Evolutionary conservation across 1,284 basidiomycete species (phyloP), one percentile per base, ranked within the genome.

Genomic region (Cystobasidium slooffiae): DNA sequence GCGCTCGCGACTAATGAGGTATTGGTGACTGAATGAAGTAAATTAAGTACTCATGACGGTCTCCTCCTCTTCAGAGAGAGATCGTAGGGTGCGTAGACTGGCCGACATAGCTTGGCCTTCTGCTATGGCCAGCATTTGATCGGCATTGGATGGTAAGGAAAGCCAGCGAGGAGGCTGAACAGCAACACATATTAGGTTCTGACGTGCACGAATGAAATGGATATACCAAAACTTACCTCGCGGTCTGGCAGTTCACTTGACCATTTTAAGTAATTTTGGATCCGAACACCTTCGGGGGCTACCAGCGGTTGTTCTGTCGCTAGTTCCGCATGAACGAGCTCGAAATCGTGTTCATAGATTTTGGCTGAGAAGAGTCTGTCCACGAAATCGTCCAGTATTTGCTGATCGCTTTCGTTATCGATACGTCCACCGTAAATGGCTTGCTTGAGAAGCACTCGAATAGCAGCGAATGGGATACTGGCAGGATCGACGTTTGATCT

Each of bases 381-480:
- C 37, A 97, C 93, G 80, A 97, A 97, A 16, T 92, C 88, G 80
- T 97, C 92, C 41, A 98, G 86, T 69, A 96, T 90, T 76, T 87
- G 86, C 81, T 96, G 94, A 81, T 98, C 95, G 80, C 93, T 94
- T 82, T 95, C 92, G 76, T 92, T 94, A 84, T 97, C 95, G 68
- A 96, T 74, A 24, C 78, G 76, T 22, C 70, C 95, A 75, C 95
- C 95, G 79, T 97, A 97, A 20, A 97, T 91, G 1, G 93, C 93
- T 82, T 97, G 92, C 81, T 95, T 97, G 84, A 98, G 87, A 67
- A 97, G 86, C 0, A 90, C 91, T 49, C 93, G 87, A 22, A 98
- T 85, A 6, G 95, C 94, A 77, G 91, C 89, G 94, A 94, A 97
- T 3, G 95, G 95, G 70, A 98, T 94, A 6, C 87, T 86, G 0